These are phyloP conservation scores for Apiospora marii DNA, from an alignment of 2,329 filamentous ascomycete genomes.

Conservation along the genomic window DNA sequence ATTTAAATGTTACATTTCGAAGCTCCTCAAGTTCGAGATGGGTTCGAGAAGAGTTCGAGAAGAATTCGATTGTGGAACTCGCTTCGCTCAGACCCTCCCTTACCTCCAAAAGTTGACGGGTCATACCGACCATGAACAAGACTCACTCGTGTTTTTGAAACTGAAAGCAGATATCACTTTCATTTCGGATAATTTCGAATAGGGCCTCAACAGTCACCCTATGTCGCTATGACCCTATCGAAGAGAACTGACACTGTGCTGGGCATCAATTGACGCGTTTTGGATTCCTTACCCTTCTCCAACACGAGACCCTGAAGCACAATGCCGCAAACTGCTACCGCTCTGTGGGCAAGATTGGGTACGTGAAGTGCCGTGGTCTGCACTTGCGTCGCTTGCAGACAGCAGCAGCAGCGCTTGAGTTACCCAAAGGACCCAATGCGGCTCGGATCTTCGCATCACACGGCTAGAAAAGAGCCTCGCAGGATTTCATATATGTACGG, in stretches of 20 bases:
- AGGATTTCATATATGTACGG: neutral
- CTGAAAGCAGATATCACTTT: neutral
- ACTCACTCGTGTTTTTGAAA: neutral
- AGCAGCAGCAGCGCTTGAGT: neutral
- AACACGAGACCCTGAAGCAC: neutral
- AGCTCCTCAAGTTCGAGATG: neutral
- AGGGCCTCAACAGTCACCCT: neutral
- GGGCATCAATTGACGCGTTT: neutral
- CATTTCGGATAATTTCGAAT: neutral
- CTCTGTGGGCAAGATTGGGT: neutral
- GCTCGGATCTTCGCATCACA: neutral
- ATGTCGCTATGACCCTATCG: neutral
- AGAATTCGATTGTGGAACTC: neutral
- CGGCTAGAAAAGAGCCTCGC: neutral
- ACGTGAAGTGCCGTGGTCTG: neutral
- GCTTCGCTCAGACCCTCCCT: neutral
- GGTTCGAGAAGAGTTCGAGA: constrained; percentile 18
- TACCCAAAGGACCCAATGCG: constrained; percentile 5
- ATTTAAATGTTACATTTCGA: neutral
- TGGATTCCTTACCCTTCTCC: neutral
- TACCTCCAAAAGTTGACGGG: neutral
- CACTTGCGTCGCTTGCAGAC: neutral
- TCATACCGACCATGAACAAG: neutral
- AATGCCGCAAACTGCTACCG: constrained; percentile 10
- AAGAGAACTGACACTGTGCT: neutral